Conservation (phyloP, 2,329 filamentous ascomycete species). For the Penicillium olsonii region DNA sequence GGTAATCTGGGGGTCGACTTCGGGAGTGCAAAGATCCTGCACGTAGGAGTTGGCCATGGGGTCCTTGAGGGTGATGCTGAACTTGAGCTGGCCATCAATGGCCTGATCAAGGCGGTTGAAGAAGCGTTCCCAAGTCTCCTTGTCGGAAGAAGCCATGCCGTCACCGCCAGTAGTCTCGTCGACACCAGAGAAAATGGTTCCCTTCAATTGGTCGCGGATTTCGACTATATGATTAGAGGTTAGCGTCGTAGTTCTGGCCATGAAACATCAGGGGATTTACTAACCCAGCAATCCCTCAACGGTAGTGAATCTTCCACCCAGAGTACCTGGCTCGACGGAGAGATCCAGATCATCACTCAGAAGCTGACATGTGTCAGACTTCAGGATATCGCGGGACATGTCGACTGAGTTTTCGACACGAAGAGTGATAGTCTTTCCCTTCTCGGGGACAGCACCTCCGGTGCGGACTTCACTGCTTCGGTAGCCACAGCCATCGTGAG, state of each 20-base stretch:
- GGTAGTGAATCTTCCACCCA: constrained; percentile 95
- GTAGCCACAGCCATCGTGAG: constrained; percentile 68
- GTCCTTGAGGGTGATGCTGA: constrained; percentile 81
- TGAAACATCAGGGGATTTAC: not conserved
- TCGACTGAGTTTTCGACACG: constrained; percentile 70
- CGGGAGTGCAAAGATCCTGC: constrained; percentile 77
- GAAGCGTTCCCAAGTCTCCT: constrained; percentile 75
- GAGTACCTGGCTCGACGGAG: constrained; percentile 67
- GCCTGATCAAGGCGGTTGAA: constrained; percentile 75
- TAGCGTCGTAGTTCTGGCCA: not conserved
- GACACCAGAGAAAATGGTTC: constrained; percentile 76
- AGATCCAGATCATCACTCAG: constrained; percentile 85
- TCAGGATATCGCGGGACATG: constrained; percentile 88
- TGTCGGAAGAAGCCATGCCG: constrained; percentile 68
- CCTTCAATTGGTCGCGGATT: constrained; percentile 83
- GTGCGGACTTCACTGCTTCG: constrained; percentile 97
- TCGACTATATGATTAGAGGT: constrained; percentile 70
- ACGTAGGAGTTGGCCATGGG: constrained; percentile 92
- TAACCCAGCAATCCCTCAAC: constrained; percentile 66
- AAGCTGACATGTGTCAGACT: constrained; percentile 88
- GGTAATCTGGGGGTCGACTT: constrained; percentile 80
- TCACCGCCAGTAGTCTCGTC: constrained; percentile 71
- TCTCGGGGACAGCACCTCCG: constrained; percentile 83
- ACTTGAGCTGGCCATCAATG: constrained; percentile 76
- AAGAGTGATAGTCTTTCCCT: constrained; percentile 81